Conservation (phyloP, 257 asterid species). For the Solanum lignicaule region DNA sequence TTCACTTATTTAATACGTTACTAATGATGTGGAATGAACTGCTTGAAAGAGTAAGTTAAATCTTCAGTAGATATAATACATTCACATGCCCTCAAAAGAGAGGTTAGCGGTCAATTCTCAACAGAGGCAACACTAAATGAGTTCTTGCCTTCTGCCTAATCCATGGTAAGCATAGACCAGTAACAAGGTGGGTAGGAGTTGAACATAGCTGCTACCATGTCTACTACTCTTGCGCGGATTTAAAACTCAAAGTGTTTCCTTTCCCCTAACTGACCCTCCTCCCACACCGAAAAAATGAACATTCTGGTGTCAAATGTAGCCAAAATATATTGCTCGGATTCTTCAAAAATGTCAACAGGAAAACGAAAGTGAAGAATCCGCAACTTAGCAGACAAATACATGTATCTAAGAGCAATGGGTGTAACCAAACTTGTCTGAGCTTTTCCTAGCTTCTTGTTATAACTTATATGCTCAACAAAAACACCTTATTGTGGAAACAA, state of each 20-base stretch:
- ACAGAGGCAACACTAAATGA: not conserved
- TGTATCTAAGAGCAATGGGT: not conserved
- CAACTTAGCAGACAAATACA: not conserved
- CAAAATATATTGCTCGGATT: not conserved
- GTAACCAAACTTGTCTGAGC: not conserved
- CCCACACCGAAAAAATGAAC: not conserved
- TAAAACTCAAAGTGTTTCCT: not conserved
- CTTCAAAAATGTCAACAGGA: not conserved
- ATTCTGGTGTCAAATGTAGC: not conserved
- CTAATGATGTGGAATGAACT: not conserved
- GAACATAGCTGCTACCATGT: not conserved
- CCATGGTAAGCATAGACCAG: not conserved
- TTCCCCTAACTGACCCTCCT: not conserved
- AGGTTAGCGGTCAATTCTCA: not conserved
- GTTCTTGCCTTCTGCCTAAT: not conserved
- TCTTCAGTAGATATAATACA: not conserved
- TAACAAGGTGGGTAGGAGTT: not conserved
- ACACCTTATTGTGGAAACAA: not conserved
- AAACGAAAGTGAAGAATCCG: not conserved
- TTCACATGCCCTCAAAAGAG: not conserved
- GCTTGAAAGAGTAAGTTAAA: not conserved
- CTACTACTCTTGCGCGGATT: not conserved
- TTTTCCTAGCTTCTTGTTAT: not conserved
- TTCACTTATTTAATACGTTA: not conserved
- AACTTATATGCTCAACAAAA: not conserved